These are phyloP conservation scores for Chlorella sp. DNA, from an alignment of 139 green algal species.

Conservation along the genomic window DNA sequence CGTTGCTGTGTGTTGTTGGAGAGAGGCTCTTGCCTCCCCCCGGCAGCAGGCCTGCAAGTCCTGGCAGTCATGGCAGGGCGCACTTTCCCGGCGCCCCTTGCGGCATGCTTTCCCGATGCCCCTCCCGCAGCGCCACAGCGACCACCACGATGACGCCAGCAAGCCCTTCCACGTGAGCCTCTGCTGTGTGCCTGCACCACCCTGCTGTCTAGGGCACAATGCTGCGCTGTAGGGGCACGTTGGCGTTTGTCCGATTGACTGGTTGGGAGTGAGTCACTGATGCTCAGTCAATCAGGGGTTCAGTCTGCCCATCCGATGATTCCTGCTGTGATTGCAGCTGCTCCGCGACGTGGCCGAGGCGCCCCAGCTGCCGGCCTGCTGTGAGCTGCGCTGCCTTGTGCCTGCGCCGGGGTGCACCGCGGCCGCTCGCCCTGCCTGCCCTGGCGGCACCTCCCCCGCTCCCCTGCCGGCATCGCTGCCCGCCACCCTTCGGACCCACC, in stretches of 20 bases:
- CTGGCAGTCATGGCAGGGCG: too few relatives aligned
- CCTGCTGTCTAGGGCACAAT: background rate
- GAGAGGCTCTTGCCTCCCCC: background rate
- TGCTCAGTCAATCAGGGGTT: background rate
- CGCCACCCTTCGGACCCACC: background rate
- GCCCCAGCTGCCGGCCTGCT: conserved; percentile 52
- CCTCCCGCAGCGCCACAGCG: conserved; percentile 64
- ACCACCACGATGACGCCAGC: conserved; percentile 59
- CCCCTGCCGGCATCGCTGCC: background rate
- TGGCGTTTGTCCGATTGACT: too few relatives aligned
- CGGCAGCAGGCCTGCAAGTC: background rate
- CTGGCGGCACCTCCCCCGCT: background rate
- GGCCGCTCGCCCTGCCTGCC: conserved; percentile 24
- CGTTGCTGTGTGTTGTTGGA: too few relatives aligned
- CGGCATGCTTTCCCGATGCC: too few relatives aligned
- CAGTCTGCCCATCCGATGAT: background rate
- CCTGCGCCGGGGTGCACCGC: background rate
- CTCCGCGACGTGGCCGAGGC: conserved; percentile 47
- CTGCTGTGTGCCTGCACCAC: too few relatives aligned
- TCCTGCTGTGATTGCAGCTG: conserved; percentile 19
- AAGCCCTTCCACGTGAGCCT: conserved; percentile 47
- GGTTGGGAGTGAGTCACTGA: too few relatives aligned
- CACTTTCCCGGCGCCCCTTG: too few relatives aligned
- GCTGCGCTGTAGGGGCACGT: too few relatives aligned
- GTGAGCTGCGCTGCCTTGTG: conserved; percentile 41